Percentiles rank a stretch among this genome's conserved stretches.
These are phyloP conservation scores for Sclerotinia trifoliorum DNA, from an alignment of 2,329 filamentous ascomycete genomes.

Conservation along the genomic window DNA sequence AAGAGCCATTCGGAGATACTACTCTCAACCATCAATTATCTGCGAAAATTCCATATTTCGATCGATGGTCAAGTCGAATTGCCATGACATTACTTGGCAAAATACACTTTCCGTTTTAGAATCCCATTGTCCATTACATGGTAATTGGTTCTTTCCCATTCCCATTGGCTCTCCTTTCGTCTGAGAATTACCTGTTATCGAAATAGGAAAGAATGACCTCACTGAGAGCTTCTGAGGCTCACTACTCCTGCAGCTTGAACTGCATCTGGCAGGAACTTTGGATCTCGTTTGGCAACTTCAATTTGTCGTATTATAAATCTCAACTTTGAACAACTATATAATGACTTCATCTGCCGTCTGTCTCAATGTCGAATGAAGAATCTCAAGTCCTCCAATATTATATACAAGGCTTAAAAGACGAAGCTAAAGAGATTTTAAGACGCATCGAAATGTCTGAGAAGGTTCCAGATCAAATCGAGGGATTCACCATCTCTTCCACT, in stretches of 20 bases:
- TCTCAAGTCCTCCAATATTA: no score
- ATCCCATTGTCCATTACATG: neutral
- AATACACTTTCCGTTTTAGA: neutral
- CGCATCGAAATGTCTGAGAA: neutral
- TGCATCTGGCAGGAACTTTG: neutral
- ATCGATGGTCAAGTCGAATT: neutral
- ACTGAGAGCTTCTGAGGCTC: neutral
- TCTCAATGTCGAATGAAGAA: neutral
- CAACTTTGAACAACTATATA: neutral
- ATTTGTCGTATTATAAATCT: neutral
- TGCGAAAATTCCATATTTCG: neutral
- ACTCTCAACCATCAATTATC: neutral
- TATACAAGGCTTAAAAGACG: no score
- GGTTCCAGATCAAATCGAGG: constrained; percentile 55
- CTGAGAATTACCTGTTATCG: no score
- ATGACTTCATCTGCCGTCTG: neutral
- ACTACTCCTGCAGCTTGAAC: neutral
- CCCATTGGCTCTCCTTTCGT: neutral
- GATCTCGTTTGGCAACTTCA: neutral
- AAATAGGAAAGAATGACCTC: constrained; percentile 10
- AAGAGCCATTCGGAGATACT: neutral
- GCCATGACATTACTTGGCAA: neutral
- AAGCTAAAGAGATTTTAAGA: neutral
- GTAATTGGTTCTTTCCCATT: neutral
- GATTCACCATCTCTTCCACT: constrained; percentile 52